Evolutionary conservation across 495 filamentous ascomycete genomes (phyloP).

Genomic region (Penicillium fimorum): DNA sequence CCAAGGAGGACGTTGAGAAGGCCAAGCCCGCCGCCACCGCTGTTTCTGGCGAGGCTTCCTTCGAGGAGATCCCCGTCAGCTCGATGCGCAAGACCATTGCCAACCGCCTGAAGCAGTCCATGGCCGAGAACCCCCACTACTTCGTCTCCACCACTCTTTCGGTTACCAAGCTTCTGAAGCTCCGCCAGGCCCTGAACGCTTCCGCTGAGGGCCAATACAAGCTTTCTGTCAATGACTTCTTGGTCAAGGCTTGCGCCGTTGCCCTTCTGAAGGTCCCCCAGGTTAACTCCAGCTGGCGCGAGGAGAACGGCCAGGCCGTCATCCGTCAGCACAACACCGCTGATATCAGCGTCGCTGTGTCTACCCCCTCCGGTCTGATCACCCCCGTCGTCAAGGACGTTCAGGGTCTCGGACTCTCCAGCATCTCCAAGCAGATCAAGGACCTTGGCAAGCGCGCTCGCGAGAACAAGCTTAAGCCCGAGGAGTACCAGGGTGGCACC

Average conservation of each 20-base stretch:
- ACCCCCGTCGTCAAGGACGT: conserved; percentile 94
- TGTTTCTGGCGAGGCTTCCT: conserved; percentile 60
- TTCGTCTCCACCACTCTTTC: conserved; percentile 87
- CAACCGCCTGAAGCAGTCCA: conserved; percentile 80
- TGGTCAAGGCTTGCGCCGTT: conserved; percentile 90
- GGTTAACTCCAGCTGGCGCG: conserved; percentile 93
- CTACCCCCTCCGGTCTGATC: conserved; percentile 92
- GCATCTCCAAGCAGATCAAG: conserved; percentile 86
- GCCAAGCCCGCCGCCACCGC: conserved; percentile 54
- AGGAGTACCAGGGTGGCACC: conserved; percentile 98
- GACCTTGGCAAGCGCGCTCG: conserved; percentile 93
- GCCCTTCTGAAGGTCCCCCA: conserved; percentile 90
- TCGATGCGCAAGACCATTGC: conserved; percentile 99
- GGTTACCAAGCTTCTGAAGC: conserved; percentile 90
- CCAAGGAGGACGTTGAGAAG: conserved; percentile 91
- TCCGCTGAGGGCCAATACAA: conserved; percentile 90
- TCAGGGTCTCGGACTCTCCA: conserved; percentile 75
- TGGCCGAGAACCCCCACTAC: conserved; percentile 95
- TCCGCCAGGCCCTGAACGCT: conserved; percentile 90
- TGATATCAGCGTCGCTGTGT: conserved; percentile 91
- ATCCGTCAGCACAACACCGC: conserved; percentile 91
- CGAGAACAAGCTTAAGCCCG: conserved; percentile 98
- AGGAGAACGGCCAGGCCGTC: conserved; percentile 67
- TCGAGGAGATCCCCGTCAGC: conserved; percentile 79
- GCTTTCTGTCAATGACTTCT: conserved; percentile 98